Conservation (phyloP, 2,329 filamentous ascomycete species). For the Aspergillus tubingensis region DNA sequence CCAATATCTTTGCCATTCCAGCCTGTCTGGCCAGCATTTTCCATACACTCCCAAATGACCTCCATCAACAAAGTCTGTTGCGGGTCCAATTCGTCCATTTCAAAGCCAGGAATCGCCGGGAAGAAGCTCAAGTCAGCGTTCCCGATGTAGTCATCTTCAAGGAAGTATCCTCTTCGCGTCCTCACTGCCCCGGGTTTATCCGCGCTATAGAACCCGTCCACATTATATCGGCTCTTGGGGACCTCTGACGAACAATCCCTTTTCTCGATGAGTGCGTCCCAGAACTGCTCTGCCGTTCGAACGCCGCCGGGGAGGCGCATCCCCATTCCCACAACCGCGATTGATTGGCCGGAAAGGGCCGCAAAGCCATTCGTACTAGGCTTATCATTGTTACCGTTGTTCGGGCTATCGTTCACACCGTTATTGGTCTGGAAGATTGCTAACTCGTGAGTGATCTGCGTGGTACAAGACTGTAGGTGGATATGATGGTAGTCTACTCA, state of each 20-base stretch:
- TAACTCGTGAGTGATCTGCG: too few species aligned
- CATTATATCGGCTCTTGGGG: conserved; percentile 27
- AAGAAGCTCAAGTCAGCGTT: conserved; percentile 34
- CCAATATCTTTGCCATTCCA: conserved; percentile 36
- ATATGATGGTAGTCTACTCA: too few species aligned
- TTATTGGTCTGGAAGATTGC: too few species aligned
- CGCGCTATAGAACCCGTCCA: conserved; percentile 26
- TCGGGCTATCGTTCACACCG: too few species aligned
- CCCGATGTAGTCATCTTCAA: conserved; percentile 29
- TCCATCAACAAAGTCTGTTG: conserved; percentile 29
- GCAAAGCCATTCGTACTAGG: too few species aligned
- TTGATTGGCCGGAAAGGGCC: neutral
- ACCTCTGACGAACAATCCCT: conserved; percentile 21
- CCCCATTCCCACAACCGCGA: conserved; percentile 30
- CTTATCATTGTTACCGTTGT: too few species aligned
- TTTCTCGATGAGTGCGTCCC: conserved; percentile 25
- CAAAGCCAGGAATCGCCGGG: conserved; percentile 7
- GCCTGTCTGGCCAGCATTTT: conserved; percentile 31
- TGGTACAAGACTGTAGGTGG: too few species aligned
- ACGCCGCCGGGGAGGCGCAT: conserved; percentile 26
- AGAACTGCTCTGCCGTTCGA: conserved; percentile 19
- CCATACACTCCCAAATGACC: conserved; percentile 36
- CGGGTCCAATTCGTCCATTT: conserved; percentile 24
- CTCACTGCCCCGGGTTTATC: conserved; percentile 8
- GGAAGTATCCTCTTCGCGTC: conserved; percentile 29